Evolutionary conservation across 1,139 yeast genomes (phyloP).

Genomic region (Hyphopichia buzzinii): DNA sequence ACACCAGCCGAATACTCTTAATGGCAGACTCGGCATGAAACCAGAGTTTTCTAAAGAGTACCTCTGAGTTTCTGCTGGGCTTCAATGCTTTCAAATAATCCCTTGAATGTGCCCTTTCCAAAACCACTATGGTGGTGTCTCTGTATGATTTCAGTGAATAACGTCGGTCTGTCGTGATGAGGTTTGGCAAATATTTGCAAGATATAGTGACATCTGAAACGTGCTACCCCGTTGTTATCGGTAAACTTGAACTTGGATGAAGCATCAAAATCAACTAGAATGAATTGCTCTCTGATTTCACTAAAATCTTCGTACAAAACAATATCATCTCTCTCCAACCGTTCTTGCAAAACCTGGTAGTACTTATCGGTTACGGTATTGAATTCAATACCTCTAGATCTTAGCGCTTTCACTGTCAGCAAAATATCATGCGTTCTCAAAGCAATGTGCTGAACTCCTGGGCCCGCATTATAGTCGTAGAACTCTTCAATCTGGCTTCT

Average conservation of each 20-base stretch:
- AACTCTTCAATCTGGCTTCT: slow-evolving; percentile 83
- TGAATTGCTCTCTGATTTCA: slow-evolving; percentile 44
- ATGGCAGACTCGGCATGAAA: neutral
- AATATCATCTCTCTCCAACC: slow-evolving; percentile 38
- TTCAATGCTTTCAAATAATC: slow-evolving; percentile 76
- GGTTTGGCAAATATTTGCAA: slow-evolving; percentile 80
- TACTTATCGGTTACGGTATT: slow-evolving; percentile 56
- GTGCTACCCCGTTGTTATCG: slow-evolving; percentile 12
- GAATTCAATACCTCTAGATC: slow-evolving; percentile 65
- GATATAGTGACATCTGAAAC: slow-evolving; percentile 54
- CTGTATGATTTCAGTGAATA: slow-evolving; percentile 78
- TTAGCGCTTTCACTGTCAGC: slow-evolving; percentile 52
- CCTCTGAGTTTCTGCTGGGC: slow-evolving; percentile 55
- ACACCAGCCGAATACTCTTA: too few species aligned
- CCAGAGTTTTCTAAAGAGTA: slow-evolving; percentile 20
- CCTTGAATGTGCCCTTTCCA: slow-evolving; percentile 85
- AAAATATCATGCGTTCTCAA: slow-evolving; percentile 60
- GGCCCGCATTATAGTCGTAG: slow-evolving; percentile 68
- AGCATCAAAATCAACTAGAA: slow-evolving; percentile 74
- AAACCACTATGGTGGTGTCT: slow-evolving; percentile 78
- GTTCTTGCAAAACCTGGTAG: slow-evolving; percentile 46
- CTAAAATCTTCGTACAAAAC: slow-evolving; percentile 45
- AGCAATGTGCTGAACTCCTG: slow-evolving; percentile 85
- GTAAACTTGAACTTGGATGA: slow-evolving; percentile 17
- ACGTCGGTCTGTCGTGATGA: slow-evolving; percentile 72